phyloP scores from a whole-genome alignment of 352 stramenopile species.

The Globisporangium emineosum region DNA sequence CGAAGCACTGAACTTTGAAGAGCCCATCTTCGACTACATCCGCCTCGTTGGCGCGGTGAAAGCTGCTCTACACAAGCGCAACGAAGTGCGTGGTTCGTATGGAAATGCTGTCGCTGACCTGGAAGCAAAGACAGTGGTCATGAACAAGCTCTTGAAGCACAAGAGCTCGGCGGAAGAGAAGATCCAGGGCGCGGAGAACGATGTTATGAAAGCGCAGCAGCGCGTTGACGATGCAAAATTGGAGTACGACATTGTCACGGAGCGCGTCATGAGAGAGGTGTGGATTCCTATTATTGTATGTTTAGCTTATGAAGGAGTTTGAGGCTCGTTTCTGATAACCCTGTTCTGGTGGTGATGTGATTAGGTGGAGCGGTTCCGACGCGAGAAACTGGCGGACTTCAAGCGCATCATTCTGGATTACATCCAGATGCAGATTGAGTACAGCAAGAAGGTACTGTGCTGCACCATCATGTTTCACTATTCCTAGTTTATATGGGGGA shows the following conservation, averaged over 20 bases:
- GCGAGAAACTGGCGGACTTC: conserved; percentile 94
- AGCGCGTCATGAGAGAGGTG: conserved; percentile 92
- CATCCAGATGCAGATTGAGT: conserved; percentile 96
- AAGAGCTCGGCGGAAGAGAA: conserved; percentile 81
- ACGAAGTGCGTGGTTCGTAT: conserved; percentile 91
- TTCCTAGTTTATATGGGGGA: no score
- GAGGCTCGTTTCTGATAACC: neutral
- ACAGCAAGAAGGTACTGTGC: conserved; percentile 88
- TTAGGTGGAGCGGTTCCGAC: conserved; percentile 94
- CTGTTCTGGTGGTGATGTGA: neutral
- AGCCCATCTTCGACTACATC: conserved; percentile 96
- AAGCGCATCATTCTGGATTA: conserved; percentile 96
- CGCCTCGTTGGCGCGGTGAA: conserved; percentile 95
- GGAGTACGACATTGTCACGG: conserved; percentile 92
- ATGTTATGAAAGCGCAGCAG: conserved; percentile 80
- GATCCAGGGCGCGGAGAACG: conserved; percentile 81
- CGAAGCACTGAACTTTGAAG: conserved; percentile 92
- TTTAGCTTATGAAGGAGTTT: neutral
- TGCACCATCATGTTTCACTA: neutral
- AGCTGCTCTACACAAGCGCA: conserved; percentile 88
- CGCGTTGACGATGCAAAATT: conserved; percentile 87
- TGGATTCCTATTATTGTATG: neutral
- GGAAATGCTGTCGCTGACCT: conserved; percentile 83
- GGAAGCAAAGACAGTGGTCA: conserved; percentile 68
- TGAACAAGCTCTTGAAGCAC: conserved; percentile 64